Conservation (phyloP, 2,329 filamentous ascomycete genomes). For the Leptographium lundbergii region DNA sequence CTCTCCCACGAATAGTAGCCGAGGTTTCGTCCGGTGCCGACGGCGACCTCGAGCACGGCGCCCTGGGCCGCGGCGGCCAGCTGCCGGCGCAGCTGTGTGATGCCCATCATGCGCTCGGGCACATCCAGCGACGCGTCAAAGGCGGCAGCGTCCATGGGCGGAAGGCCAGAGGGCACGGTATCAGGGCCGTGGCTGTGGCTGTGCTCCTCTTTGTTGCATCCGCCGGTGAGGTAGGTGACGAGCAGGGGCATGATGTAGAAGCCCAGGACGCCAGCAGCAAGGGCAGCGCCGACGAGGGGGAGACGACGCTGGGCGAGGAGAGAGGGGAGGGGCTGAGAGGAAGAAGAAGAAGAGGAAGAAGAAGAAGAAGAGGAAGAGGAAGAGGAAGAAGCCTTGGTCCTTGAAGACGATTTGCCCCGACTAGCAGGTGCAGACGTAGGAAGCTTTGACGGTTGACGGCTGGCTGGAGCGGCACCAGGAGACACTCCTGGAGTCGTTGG, state of each 20-base stretch:
- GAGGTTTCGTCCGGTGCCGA: constrained; percentile 51
- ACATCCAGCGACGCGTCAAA: constrained; percentile 48
- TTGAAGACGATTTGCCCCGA: too few species aligned
- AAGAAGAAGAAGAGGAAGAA: constrained; percentile 1
- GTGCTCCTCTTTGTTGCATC: constrained; percentile 4
- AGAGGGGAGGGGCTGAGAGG: constrained; percentile 11
- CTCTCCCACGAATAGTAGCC: constrained; percentile 44
- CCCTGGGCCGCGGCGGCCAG: constrained; percentile 37
- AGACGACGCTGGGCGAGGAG: constrained; percentile 14
- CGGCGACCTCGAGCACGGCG: constrained; percentile 49
- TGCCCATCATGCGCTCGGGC: constrained; percentile 44
- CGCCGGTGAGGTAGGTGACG: constrained; percentile 8
- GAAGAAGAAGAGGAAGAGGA: constrained; percentile 11
- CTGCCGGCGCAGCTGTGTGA: constrained; percentile 34
- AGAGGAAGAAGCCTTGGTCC: too few species aligned
- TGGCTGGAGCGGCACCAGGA: background rate
- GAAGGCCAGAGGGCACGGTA: constrained; percentile 18
- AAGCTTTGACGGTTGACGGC: background rate
- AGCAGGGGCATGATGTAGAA: constrained; percentile 13
- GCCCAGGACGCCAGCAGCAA: constrained; percentile 13
- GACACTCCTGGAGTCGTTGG: background rate
- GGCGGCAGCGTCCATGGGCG: constrained; percentile 31
- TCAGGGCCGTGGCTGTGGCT: constrained; percentile 3
- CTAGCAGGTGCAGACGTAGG: background rate
- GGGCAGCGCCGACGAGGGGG: constrained; percentile 12